Evolutionary conservation across 225 moss, liverwort and hornwort species (phyloP).

Genomic region (Neckera pumila): DNA sequence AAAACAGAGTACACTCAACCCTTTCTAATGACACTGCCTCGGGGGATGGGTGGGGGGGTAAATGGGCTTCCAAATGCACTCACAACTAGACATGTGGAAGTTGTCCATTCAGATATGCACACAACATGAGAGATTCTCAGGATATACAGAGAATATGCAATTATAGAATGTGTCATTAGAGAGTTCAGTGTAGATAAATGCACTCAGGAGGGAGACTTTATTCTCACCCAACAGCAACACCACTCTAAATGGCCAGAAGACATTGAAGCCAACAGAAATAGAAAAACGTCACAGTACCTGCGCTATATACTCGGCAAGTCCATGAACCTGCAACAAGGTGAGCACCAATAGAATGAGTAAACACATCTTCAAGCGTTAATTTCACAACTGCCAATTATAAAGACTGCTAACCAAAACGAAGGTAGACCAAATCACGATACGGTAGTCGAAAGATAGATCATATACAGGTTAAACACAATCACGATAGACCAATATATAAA

Average conservation of each 20-base stretch:
- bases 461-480: neutral
- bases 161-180: neutral
- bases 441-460: neutral
- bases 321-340: conserved; percentile 78
- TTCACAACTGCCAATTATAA: neutral
- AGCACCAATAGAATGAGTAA: conserved; percentile 2
- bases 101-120: neutral
- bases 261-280: neutral
- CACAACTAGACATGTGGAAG: neutral
- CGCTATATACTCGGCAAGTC: conserved; percentile 96
- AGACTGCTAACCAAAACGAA: neutral
- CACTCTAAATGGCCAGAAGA: neutral
- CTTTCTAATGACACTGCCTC: neutral
- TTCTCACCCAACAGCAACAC: neutral
- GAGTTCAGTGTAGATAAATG: neutral
- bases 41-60: too few species aligned
- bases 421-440: neutral
- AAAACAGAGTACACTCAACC: neutral
- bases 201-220: neutral
- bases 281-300: conserved; percentile 50
- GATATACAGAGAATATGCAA: neutral
- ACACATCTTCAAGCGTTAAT: neutral
- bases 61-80: neutral
- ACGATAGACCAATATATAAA: neutral
- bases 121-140: neutral